These are phyloP conservation scores for Ceratobasidium sp. DNA, from an alignment of 1,284 basidiomycete species.

Conservation along the genomic window DNA sequence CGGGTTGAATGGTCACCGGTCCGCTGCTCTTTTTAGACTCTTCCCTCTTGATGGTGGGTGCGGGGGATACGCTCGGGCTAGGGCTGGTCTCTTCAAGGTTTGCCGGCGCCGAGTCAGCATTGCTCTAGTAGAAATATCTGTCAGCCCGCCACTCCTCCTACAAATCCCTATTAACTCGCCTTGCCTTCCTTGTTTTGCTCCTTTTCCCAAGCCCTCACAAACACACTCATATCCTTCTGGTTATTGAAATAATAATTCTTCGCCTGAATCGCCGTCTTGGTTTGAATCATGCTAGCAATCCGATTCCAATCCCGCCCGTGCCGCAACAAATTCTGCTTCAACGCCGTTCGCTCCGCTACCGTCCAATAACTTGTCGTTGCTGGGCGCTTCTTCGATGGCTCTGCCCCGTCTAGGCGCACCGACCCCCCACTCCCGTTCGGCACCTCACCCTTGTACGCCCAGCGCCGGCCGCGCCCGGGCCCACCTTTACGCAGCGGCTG, in stretches of 20 bases:
- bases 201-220: conserved; percentile 51
- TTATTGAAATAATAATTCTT: conserved; percentile 68
- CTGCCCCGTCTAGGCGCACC: conserved; percentile 30
- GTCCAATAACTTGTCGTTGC: conserved; percentile 59
- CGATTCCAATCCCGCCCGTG: conserved; percentile 78
- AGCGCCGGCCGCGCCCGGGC: conserved; percentile 37
- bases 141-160: background rate
- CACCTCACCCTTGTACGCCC: conserved; percentile 39
- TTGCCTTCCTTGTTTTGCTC: conserved; percentile 35
- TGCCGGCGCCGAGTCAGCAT: conserved; percentile 5
- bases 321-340: conserved; percentile 67
- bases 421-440: conserved; percentile 34
- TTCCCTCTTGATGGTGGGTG: conserved; percentile 8
- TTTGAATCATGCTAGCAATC: conserved; percentile 74
- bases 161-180: conserved; percentile 16
- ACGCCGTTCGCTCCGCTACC: conserved; percentile 59
- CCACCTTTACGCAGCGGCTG: conserved; percentile 39
- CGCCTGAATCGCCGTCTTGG: conserved; percentile 82
- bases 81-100: background rate
- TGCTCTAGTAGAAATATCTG: conserved; percentile 8
- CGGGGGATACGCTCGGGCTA: conserved; percentile 15
- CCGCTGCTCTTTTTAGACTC: conserved; percentile 14
- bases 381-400: conserved; percentile 47
- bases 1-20: conserved; percentile 38
- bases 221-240: conserved; percentile 57